Evolutionary conservation across 306 rosid genomes (phyloP).

Genomic region (Quercus engelmannii): DNA sequence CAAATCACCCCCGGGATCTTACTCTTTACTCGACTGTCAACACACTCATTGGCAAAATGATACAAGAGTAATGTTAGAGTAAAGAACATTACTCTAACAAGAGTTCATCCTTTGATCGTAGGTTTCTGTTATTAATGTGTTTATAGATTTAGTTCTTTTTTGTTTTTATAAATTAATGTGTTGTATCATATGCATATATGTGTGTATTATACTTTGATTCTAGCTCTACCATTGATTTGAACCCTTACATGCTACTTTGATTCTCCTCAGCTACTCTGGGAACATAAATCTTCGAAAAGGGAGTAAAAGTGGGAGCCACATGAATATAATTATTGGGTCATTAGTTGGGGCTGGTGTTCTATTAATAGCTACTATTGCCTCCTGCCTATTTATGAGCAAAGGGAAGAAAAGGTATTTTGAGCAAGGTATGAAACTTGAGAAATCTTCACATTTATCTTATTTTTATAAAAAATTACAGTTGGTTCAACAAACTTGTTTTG

Average conservation of each 20-base stretch:
- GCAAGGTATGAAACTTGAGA: conserved; percentile 47
- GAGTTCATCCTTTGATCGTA: too few species aligned
- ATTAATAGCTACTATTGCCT: conserved; percentile 60
- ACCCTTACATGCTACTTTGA: conserved; percentile 15
- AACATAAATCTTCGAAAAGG: conserved; percentile 68
- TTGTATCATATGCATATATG: too few species aligned
- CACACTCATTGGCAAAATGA: too few species aligned
- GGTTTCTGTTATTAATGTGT: too few species aligned
- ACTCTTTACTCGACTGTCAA: too few species aligned
- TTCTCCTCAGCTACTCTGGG: conserved; percentile 64
- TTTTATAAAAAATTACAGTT: conserved; percentile 16
- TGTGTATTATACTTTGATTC: too few species aligned
- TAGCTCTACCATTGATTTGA: not conserved
- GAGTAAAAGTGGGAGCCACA: conserved; percentile 38
- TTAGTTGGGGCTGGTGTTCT: conserved; percentile 76
- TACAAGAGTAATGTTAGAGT: too few species aligned
- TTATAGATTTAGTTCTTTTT: too few species aligned
- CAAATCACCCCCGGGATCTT: too few species aligned
- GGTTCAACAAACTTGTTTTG: conserved; percentile 20
- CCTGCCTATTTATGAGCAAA: conserved; percentile 51
- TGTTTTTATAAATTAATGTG: too few species aligned
- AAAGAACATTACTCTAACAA: too few species aligned
- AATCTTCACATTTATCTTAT: not conserved
- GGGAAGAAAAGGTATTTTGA: conserved; percentile 47
- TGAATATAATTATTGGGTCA: conserved; percentile 59